Percentiles rank a stretch among this genome's conserved stretches.
Evolutionary conservation across 2,329 filamentous ascomycete species (phyloP).

Genomic region (Colletotrichum theobromicola): DNA sequence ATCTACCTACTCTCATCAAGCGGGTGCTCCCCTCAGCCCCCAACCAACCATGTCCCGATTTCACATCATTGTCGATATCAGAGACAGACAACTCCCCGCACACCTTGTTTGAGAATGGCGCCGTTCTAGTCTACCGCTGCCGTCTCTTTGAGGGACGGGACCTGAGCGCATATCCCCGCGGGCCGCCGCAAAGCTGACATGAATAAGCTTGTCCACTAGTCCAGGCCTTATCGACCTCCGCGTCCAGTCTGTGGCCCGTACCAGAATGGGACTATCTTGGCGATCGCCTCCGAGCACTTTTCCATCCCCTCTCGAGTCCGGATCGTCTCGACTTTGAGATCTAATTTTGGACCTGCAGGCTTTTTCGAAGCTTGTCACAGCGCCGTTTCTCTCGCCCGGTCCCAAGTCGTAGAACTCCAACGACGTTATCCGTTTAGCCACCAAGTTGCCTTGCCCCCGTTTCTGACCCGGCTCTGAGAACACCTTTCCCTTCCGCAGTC

Average conservation of each 20-base stretch:
- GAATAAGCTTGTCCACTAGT: slow-evolving; percentile 16
- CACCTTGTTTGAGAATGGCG: background rate
- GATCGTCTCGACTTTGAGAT: slow-evolving; percentile 11
- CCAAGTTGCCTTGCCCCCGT: background rate
- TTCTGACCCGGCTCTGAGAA: background rate
- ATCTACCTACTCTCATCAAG: background rate
- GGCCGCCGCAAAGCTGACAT: background rate
- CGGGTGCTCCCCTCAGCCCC: background rate
- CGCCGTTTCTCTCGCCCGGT: background rate
- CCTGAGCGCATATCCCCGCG: background rate
- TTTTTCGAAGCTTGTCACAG: background rate
- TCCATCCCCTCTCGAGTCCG: background rate
- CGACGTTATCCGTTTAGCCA: background rate
- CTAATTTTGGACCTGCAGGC: slow-evolving; percentile 7
- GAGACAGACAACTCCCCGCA: background rate
- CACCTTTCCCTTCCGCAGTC: background rate
- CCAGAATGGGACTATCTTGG: background rate
- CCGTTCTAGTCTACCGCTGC: background rate
- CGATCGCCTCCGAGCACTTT: background rate
- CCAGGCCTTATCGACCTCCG: background rate
- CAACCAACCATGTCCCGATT: background rate
- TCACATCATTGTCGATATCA: background rate
- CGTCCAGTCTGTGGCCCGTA: background rate
- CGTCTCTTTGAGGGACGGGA: background rate
- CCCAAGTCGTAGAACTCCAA: background rate